Conservation (phyloP, 805 yeast genomes). For the Kregervanrija pseudodelftensis region DNA sequence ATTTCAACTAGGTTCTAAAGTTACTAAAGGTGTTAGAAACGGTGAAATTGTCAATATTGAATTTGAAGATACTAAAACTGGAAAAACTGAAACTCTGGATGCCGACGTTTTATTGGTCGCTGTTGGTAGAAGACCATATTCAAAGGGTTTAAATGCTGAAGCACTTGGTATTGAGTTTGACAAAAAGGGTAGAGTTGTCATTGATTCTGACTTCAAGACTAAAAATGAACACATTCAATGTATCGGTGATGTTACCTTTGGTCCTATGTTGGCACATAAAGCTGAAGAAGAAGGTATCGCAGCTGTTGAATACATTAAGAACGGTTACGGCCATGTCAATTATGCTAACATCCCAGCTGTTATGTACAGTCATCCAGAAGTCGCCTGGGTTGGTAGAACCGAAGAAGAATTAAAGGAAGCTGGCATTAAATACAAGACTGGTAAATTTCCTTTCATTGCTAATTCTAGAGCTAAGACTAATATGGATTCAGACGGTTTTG, state of each 20-base stretch:
- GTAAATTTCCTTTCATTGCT: slow-evolving; percentile 98
- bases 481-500: slow-evolving; percentile 94
- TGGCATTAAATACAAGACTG: slow-evolving; percentile 86
- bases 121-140: slow-evolving; percentile 97
- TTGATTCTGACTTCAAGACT: slow-evolving; percentile 89
- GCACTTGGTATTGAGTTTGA: slow-evolving; percentile 85
- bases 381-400: slow-evolving; percentile 97
- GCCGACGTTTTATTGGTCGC: slow-evolving; percentile 95
- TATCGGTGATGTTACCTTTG: slow-evolving; percentile 97
- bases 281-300: slow-evolving; percentile 99
- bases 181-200: slow-evolving; percentile 86
- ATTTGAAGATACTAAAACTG: slow-evolving; percentile 83
- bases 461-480: slow-evolving; percentile 99
- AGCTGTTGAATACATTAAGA: slow-evolving; percentile 89
- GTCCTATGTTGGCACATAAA: slow-evolving; percentile 99
- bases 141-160: slow-evolving; percentile 84
- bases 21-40: slow-evolving; percentile 74
- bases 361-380: slow-evolving; percentile 99
- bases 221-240: slow-evolving; percentile 91
- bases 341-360: slow-evolving; percentile 97
- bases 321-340: slow-evolving; percentile 96
- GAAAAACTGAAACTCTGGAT: slow-evolving; percentile 69
- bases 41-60: slow-evolving; percentile 85
- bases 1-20: slow-evolving; percentile 90
- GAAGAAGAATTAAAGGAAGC: slow-evolving; percentile 55